Percentiles rank a stretch among this genome's conserved stretches.
These are phyloP conservation scores for Hysterangium stoloniferum DNA, from an alignment of 768 basidiomycete genomes.

Conservation along the genomic window DNA sequence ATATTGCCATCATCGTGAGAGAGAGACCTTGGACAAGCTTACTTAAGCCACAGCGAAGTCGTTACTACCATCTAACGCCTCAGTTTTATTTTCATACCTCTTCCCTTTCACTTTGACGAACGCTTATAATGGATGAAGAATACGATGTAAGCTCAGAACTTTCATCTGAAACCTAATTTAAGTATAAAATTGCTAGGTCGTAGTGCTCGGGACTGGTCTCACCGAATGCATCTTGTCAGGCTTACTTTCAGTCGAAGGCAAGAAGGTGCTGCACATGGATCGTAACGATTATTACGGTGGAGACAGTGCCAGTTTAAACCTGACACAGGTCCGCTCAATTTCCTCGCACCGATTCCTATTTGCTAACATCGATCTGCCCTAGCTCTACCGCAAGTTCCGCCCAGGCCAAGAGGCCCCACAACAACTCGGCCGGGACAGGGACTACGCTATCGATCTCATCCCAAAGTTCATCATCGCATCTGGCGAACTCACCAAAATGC, in stretches of 20 bases:
- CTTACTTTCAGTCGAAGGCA: constrained; percentile 96
- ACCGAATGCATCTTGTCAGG: constrained; percentile 99
- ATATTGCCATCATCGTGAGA: not conserved
- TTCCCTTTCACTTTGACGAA: not conserved
- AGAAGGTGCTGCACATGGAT: constrained; percentile 99
- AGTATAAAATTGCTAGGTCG: constrained; percentile 42
- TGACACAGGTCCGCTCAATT: constrained; percentile 72
- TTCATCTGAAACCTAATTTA: not conserved
- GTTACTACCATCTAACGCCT: constrained; percentile 1
- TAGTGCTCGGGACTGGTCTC: constrained; percentile 92
- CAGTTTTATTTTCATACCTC: not conserved
- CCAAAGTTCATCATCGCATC: constrained; percentile 99
- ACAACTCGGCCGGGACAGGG: constrained; percentile 91
- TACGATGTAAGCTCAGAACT: constrained; percentile 64
- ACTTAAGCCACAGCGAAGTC: too few species aligned
- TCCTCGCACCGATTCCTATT: not conserved
- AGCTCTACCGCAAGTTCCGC: constrained; percentile 97
- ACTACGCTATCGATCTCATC: constrained; percentile 96
- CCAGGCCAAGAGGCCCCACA: constrained; percentile 64
- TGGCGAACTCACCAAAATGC: constrained; percentile 94
- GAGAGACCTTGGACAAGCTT: not conserved
- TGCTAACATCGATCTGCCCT: constrained; percentile 20
- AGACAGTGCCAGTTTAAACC: constrained; percentile 92
- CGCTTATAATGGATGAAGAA: constrained; percentile 86
- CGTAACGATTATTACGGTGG: constrained; percentile 99